Conservation (phyloP, 345 rosid genomes). For the Trapa bicornis region DNA sequence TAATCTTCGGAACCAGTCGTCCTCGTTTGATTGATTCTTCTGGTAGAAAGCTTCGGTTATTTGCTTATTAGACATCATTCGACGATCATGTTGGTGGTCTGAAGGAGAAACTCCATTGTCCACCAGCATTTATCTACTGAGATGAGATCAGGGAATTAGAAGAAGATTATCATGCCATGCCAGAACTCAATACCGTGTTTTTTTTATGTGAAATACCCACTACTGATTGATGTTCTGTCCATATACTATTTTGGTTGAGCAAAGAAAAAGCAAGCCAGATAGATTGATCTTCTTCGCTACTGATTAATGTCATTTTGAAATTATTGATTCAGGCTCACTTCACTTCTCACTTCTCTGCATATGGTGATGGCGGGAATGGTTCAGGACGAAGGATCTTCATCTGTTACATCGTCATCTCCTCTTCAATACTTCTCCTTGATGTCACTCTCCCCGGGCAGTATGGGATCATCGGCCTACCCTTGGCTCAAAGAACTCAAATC, state of each 20-base stretch:
- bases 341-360: conserved; percentile 6
- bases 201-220: neutral
- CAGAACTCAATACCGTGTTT: neutral
- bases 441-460: conserved; percentile 39
- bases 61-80: neutral
- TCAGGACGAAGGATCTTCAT: conserved; percentile 46
- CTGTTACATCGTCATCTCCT: conserved; percentile 41
- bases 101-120: neutral
- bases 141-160: too few species aligned
- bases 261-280: too few species aligned
- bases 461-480: conserved; percentile 50
- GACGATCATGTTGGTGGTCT: neutral
- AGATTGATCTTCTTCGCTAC: neutral
- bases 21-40: neutral
- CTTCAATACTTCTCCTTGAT: conserved; percentile 44
- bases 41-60: neutral
- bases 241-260: too few species aligned
- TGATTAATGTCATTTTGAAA: neutral
- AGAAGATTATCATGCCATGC: too few species aligned
- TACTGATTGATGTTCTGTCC: neutral
- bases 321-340: neutral
- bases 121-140: neutral
- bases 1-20: conserved; percentile 7
- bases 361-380: conserved; percentile 30
- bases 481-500: conserved; percentile 48